phyloP scores from a whole-genome alignment of 78 protist species.

The Dictyostelium intermedium region DNA sequence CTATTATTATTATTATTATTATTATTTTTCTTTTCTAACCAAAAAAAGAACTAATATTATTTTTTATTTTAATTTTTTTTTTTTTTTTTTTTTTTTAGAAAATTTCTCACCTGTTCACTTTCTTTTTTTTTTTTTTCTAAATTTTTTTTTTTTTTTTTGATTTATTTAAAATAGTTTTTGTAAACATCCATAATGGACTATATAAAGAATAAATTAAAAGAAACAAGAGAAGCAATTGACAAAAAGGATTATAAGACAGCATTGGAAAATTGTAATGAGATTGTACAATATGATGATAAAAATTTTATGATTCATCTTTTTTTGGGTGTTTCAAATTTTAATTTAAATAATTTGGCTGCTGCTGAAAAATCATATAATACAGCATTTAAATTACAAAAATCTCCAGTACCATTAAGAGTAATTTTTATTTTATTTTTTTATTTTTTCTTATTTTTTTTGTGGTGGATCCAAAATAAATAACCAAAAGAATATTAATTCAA shows the following conservation, averaged over 20 bases:
- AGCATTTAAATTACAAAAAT: slow-evolving; percentile 2
- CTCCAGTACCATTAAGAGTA: slow-evolving; percentile 70
- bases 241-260: slow-evolving; percentile 62
- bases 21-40: neutral
- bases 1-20: no score
- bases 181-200: neutral
- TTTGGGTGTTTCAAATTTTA: slow-evolving; percentile 37
- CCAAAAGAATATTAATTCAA: neutral
- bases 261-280: slow-evolving; percentile 57
- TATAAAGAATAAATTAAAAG: slow-evolving; percentile 34
- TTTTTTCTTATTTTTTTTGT: neutral
- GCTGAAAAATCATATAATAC: slow-evolving; percentile 34
- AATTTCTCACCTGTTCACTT: neutral
- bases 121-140: neutral
- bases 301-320: slow-evolving; percentile 39
- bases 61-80: neutral
- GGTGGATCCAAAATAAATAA: neutral
- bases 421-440: neutral
- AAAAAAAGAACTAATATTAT: no score
- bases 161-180: neutral
- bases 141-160: neutral
- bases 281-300: slow-evolving; percentile 19
- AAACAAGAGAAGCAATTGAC: slow-evolving; percentile 57
- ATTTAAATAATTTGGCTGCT: slow-evolving; percentile 4
- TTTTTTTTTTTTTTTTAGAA: neutral